Base-by-base conservation (phyloP, 176 grass and related monocot species). In the Cenchrus americanus region DNA sequence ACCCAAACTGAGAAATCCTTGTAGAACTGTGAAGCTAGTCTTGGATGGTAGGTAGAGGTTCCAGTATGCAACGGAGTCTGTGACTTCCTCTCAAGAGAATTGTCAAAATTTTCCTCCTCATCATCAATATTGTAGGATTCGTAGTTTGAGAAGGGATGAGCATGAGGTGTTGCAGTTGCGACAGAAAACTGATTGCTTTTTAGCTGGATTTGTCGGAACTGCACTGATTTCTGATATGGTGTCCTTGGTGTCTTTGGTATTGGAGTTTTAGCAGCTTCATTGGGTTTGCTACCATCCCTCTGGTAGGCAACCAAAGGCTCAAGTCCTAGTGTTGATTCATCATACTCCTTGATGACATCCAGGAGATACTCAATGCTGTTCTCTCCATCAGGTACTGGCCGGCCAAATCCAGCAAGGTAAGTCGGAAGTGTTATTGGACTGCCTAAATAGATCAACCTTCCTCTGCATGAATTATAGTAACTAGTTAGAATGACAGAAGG, bases 1-100 rank as follows among this genome's bases (percentile, higher is more conserved):
- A 94, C 34, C 92, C 92, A 94, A 21, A 89, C 89, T 1, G 86
- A 94, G 66, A 94, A 94, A 71, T 94, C 92, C 63, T 91, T 94
- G 77, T 94, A 94, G 77, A 94, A 94, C 1, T 94, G 84, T 12
- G 92, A 94, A 14, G 92, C 92, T 14, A 94, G 74, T 40, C 92
- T 86, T 54, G 86, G 92, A 51, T 94, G 78, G 53, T 86, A 85
- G 5, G 71, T 73, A 11, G 81, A 89, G 34, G 54, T 54, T 47
- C 62, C 72, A 8, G 40, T 66, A 14, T 83, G 65, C 48, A 87
- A 48, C 0, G 92, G 89, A 44, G 92, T 91, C 0, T 64, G 76
- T 5, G 67, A 78, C 68, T 86, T 91, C 13, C 92, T 91, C 55
- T 94, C 92, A 7, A 86, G 86, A 41, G 89, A 94, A 18, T 94